Base-by-base conservation (phyloP, 345 rosid genomes). In the Cochlearia excelsa region DNA sequence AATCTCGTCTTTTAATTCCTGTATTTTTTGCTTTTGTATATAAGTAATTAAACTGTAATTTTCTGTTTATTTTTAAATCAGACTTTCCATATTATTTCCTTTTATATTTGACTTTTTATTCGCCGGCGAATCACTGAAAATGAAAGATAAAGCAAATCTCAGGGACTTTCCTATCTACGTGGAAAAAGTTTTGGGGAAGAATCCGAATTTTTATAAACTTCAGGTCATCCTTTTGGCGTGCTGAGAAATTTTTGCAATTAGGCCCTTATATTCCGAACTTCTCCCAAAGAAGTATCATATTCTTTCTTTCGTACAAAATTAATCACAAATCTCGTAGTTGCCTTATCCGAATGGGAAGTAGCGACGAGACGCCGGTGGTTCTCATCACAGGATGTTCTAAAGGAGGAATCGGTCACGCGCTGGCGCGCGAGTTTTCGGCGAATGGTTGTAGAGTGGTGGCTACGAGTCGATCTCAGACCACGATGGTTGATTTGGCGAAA, bases 381-480 rank as follows among this genome's bases (percentile, higher is more conserved):
- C 68, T 92, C 29, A 81, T 92, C 63, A 84, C 96, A 0, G 98
- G 98, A 11, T 92, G 96, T 48, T 77, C 84, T n/a, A 66, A 80
- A 11, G 96, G 98, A 50, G 98, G 96, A 3, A 92, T 92, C 1
- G 96, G 98, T 9, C 70, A 92, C 57, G 96, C 93, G 8, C 66
- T 92, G 65, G 96, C 96, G 1, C 81, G 68, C 9, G 95, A 82
- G 49, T 92, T 92, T 44, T 93, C 95, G 0, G 80, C 81, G 35
- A 79, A 68, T 26, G 75, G 73, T 42, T 92, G 89, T 78, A 66
- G 58, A 16, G 98, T 92, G 63, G 89, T 86, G 70, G 91, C 96
- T 40, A 84, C 96, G 27, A 74, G 84, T 58, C 79, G 95, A 75
- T 83, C 93, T 1, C 58, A 61, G 59, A 61, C 63, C 33, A 55